Conservation (phyloP, 83 land plant species). For the Diphasiastrum complanatum region DNA sequence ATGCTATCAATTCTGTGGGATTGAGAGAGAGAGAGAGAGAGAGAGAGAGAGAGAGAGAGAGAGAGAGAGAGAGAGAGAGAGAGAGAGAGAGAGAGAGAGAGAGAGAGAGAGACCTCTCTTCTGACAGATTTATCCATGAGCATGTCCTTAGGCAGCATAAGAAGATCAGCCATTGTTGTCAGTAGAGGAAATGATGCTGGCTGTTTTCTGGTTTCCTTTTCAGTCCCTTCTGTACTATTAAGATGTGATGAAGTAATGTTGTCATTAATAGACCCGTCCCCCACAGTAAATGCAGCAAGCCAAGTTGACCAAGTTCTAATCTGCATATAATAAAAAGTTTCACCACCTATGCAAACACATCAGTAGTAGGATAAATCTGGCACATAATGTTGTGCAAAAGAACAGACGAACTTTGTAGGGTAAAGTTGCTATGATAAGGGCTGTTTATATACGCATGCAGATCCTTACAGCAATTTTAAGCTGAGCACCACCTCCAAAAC, state of each 20-base stretch:
- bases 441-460: no score
- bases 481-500: conserved; percentile 96
- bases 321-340: conserved; percentile 31
- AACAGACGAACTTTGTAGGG: not conserved
- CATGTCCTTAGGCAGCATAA: conserved; percentile 35
- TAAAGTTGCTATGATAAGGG: not conserved
- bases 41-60: not conserved
- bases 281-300: conserved; percentile 20
- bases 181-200: conserved; percentile 17
- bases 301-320: conserved; percentile 75
- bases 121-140: conserved; percentile 29
- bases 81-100: no score
- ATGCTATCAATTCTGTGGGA: no score
- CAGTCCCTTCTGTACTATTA: conserved; percentile 7
- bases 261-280: conserved; percentile 5
- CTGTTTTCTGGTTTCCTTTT: conserved; percentile 19
- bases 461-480: conserved; percentile 78
- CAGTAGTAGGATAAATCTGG: not conserved
- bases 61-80: no score
- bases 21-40: no score
- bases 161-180: conserved; percentile 21
- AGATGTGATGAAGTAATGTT: not conserved
- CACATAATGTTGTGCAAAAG: not conserved
- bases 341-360: not conserved
- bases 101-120: conserved; percentile 26